Base-by-base conservation (phyloP, 345 rosid genomes). In the Eucalyptus brandiana region DNA sequence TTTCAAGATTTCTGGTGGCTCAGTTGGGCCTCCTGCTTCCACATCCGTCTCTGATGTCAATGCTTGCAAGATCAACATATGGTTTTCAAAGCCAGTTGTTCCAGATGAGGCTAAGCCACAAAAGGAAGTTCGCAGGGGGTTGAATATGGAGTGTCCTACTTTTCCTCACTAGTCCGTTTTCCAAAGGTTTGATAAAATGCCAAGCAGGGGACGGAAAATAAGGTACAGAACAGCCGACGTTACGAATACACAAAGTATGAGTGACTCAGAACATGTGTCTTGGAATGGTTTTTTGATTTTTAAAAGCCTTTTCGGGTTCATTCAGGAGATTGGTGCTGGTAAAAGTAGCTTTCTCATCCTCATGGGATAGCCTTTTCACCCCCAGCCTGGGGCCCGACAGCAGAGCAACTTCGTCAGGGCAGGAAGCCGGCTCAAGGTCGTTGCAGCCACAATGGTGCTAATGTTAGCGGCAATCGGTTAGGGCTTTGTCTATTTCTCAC, bases 1-100 rank as follows among this genome's bases (percentile, higher is more conserved):
- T 93, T 94, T 94, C 86, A 92, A 89, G 86, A 88, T 90, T 89
- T 94, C 97, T 21, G 90, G 92, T 12, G 95, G 86, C 87, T 92
- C 92, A 26, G 69, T 50, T 60, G 69, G 30, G 47, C 65, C 91
- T 19, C 93, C 69, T 87, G 92, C 92, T 51, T 51, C 23, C 56
- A 3, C 56, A 51, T 51, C 56, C 23, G 23, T 7, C 56, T 51
- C 56, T 51, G 2, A 51, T 1, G 0, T 51, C 56, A 51, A 1
- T 51, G 56, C 4, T 91, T 96, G 98, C 86, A 97, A 92, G 89
- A 98, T 93, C 2, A 51, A 51, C 54, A 7, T 91, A 86, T 95
- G 90, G 85, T 96, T 92, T 91, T 97, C 95, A 92, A 94, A 94
- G 81, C 98, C 99, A 62, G 93, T 89, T 86, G 92, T 94, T 88